Conservation (phyloP, 2,329 filamentous ascomycete species). For the Mycosphaerella sp. region DNA sequence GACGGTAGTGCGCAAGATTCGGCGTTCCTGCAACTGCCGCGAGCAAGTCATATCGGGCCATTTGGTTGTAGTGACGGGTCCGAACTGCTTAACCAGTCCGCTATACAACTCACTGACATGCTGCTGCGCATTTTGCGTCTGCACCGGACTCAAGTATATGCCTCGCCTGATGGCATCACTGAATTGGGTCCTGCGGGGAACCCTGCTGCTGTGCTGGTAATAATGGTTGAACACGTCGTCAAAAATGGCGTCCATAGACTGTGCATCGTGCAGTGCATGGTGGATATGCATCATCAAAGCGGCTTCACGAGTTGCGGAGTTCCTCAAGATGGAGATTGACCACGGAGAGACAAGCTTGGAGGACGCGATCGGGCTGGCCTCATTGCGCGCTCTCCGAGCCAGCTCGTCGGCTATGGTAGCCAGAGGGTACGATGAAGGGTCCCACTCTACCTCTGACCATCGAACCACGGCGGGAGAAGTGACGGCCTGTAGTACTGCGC, state of each 20-base stretch:
- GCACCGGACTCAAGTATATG: background rate
- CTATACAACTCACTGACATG: background rate
- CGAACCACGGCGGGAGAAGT: background rate
- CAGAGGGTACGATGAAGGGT: background rate
- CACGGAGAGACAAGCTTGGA: background rate
- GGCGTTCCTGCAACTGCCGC: background rate
- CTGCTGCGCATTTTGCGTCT: background rate
- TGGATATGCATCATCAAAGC: background rate
- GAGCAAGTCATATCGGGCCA: background rate
- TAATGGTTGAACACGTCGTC: background rate
- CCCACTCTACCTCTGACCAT: background rate
- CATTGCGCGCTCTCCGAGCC: background rate
- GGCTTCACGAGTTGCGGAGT: background rate
- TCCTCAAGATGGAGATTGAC: background rate
- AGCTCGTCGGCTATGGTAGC: background rate
- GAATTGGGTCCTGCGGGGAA: background rate
- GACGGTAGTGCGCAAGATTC: background rate
- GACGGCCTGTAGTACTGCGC: background rate
- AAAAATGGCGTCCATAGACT: background rate
- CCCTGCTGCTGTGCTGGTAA: background rate
- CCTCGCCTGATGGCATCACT: background rate
- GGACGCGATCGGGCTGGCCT: background rate
- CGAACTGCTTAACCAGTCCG: background rate
- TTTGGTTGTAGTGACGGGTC: background rate
- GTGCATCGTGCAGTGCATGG: background rate